Evolutionary conservation across 2,329 filamentous ascomycete species (phyloP).

Genomic region (Corynespora cassiicola): DNA sequence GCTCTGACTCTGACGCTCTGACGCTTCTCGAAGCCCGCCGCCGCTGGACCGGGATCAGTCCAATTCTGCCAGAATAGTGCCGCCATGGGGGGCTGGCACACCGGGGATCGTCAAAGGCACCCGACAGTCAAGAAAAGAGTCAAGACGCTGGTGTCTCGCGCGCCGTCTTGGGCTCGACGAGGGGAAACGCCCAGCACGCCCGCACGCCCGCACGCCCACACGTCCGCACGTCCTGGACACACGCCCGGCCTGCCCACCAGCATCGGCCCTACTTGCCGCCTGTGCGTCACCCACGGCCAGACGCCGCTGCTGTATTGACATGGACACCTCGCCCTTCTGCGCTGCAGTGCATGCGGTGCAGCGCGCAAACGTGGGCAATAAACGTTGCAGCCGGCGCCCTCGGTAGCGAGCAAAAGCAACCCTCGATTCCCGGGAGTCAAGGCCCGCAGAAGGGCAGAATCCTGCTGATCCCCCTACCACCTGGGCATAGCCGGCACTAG

Average conservation of each 20-base stretch:
- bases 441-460: conserved; percentile 19
- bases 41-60: conserved; percentile 18
- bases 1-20: not conserved
- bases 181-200: conserved; percentile 3
- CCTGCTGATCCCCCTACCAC: conserved; percentile 27
- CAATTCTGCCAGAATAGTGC: conserved; percentile 22
- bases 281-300: no score
- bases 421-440: conserved; percentile 17
- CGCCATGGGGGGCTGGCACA: conserved; percentile 7
- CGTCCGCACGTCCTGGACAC: conserved; percentile 5
- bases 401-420: conserved; percentile 33
- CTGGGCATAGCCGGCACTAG: conserved; percentile 21
- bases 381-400: conserved; percentile 21
- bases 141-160: conserved; percentile 5
- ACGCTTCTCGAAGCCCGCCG: conserved; percentile 1
- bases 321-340: no score
- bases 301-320: no score
- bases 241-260: not conserved
- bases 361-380: conserved; percentile 21
- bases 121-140: conserved; percentile 11
- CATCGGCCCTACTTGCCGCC: conserved; percentile 1
- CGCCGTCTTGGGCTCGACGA: conserved; percentile 8
- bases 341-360: no score
- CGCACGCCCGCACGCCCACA: conserved; percentile 4
- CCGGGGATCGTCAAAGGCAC: conserved; percentile 3